Evolutionary conservation across 257 asterid genomes (phyloP).

Genomic region (Solanum medicagineum): DNA sequence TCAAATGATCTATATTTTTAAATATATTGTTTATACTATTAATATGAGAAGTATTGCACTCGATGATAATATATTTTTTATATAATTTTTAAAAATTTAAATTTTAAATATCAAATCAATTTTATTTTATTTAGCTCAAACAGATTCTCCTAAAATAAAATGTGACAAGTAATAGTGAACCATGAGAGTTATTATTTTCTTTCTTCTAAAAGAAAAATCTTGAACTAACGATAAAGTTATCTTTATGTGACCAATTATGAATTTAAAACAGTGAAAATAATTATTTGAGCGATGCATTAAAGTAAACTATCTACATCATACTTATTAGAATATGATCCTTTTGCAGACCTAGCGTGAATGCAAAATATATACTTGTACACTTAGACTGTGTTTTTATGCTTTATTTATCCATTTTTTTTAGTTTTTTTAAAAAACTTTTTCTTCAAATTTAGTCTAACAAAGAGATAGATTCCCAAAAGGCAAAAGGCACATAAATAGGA

Average conservation of each 20-base stretch:
- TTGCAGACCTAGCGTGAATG: background rate
- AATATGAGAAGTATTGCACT: background rate
- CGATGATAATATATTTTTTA: background rate
- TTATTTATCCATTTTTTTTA: too few relatives aligned
- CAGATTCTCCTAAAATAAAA: too few relatives aligned
- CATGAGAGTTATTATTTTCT: rapidly evolving
- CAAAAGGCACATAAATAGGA: background rate
- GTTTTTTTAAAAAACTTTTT: too few relatives aligned
- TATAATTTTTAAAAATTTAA: background rate
- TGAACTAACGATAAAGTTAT: background rate
- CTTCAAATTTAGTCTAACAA: background rate
- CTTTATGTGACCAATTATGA: background rate
- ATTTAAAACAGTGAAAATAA: background rate
- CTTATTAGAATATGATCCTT: background rate
- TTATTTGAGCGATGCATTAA: background rate
- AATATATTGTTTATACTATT: background rate
- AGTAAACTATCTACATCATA: background rate
- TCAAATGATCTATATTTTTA: background rate
- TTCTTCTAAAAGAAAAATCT: background rate
- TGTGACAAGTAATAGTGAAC: background rate
- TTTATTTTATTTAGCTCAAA: background rate
- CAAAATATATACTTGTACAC: background rate
- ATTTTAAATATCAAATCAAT: background rate
- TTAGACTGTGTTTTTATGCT: background rate
- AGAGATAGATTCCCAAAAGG: background rate